Evolutionary conservation across 2,329 filamentous ascomycete genomes (phyloP).

Genomic region (Graphilbum sp.): DNA sequence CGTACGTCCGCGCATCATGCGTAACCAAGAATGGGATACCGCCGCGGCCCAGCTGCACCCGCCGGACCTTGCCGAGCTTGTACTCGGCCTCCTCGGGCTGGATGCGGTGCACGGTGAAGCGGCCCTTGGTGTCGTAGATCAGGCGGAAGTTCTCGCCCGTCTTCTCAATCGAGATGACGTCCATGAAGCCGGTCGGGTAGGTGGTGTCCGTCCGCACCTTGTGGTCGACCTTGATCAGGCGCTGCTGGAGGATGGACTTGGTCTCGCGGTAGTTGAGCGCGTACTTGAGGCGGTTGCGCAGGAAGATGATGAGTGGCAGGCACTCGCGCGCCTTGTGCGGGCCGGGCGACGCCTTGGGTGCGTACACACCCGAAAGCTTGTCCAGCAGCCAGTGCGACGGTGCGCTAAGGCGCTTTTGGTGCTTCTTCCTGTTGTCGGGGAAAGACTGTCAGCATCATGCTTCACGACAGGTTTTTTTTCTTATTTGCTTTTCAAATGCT

Average conservation of each 20-base stretch:
- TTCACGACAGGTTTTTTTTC: too few relatives aligned
- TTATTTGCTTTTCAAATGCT: too few relatives aligned
- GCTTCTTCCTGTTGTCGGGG: slow-evolving; percentile 60
- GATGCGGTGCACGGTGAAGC: slow-evolving; percentile 99
- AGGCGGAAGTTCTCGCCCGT: slow-evolving; percentile 99
- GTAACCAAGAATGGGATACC: slow-evolving; percentile 99
- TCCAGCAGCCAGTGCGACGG: slow-evolving; percentile 99
- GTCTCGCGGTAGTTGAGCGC: slow-evolving; percentile 97
- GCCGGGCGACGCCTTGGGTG: slow-evolving; percentile 58
- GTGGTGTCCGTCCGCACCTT: slow-evolving; percentile 98
- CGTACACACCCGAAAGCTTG: slow-evolving; percentile 91
- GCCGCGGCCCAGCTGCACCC: slow-evolving; percentile 96
- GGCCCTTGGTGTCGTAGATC: slow-evolving; percentile 99
- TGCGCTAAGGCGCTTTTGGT: slow-evolving; percentile 99
- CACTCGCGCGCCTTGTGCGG: slow-evolving; percentile 99
- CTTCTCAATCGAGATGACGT: slow-evolving; percentile 99
- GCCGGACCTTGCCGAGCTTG: slow-evolving; percentile 99
- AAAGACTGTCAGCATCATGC: not conserved
- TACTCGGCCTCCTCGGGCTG: slow-evolving; percentile 97
- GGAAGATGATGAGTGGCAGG: slow-evolving; percentile 97
- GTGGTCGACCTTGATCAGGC: slow-evolving; percentile 97
- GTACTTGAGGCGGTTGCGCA: slow-evolving; percentile 96
- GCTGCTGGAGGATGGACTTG: slow-evolving; percentile 98
- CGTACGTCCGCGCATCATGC: slow-evolving; percentile 99
- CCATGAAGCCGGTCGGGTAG: slow-evolving; percentile 98